Conservation (phyloP, 495 filamentous ascomycete species). For the Aspergillus hancockii region DNA sequence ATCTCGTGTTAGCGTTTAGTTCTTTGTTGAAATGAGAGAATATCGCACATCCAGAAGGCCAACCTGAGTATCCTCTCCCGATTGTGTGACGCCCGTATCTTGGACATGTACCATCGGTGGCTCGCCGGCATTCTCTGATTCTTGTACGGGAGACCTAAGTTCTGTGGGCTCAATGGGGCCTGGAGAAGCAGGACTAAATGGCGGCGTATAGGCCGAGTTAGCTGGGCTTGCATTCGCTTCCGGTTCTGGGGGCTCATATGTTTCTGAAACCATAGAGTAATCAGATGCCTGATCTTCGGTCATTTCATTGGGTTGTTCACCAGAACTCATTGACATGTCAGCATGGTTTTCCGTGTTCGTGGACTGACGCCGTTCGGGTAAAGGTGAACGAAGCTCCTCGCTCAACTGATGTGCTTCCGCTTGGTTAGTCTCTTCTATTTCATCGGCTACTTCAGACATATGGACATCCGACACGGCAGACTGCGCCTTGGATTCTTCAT, state of each 20-base stretch:
- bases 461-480: background rate
- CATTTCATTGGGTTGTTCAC: constrained; percentile 15
- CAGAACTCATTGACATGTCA: constrained; percentile 10
- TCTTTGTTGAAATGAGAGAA: constrained; percentile 17
- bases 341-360: constrained; percentile 6
- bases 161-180: constrained; percentile 23
- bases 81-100: constrained; percentile 24
- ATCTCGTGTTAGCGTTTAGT: constrained; percentile 14
- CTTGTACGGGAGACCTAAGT: constrained; percentile 20
- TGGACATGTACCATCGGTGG: constrained; percentile 35
- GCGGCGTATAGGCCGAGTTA: constrained; percentile 38
- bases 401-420: background rate
- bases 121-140: constrained; percentile 26
- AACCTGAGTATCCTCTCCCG: constrained; percentile 26
- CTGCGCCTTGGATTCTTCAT: constrained; percentile 19
- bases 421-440: background rate
- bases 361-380: constrained; percentile 11
- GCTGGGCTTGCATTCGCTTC: constrained; percentile 31
- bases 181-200: constrained; percentile 36
- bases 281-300: constrained; percentile 20
- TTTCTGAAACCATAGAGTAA: constrained; percentile 47
- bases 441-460: background rate
- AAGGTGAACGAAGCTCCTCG: constrained; percentile 11
- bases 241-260: constrained; percentile 62
- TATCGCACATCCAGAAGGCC: constrained; percentile 41